Evolutionary conservation across 257 asterid species (phyloP).

Genomic region (Cynanchum wilfordii): DNA sequence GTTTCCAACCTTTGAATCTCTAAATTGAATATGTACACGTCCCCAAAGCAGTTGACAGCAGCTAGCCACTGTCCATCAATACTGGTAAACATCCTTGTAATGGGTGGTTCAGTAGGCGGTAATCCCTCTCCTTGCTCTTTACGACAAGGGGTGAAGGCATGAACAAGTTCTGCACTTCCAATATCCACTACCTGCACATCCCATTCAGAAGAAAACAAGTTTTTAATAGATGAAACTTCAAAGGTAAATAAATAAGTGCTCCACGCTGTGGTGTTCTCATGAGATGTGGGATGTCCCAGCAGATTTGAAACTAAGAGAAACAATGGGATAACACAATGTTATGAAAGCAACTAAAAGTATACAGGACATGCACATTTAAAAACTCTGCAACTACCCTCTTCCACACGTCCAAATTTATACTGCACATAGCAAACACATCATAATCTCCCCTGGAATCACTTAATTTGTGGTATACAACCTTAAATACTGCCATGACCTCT

Average conservation of each 20-base stretch:
- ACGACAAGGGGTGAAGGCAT: conserved; percentile 59
- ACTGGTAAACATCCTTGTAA: conserved; percentile 80
- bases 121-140: conserved; percentile 43
- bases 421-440: background rate
- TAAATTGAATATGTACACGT: conserved; percentile 71
- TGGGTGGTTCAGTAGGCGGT: conserved; percentile 79
- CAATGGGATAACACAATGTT: background rate
- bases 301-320: too few relatives aligned
- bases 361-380: background rate
- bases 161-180: conserved; percentile 38
- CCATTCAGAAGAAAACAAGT: conserved; percentile 7
- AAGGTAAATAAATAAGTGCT: background rate
- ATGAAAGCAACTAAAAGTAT: background rate
- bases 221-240: background rate
- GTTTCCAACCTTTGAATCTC: conserved; percentile 63
- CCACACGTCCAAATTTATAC: background rate
- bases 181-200: conserved; percentile 57
- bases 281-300: too few relatives aligned
- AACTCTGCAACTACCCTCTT: background rate
- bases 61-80: conserved; percentile 84
- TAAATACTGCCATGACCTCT: background rate
- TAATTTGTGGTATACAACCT: background rate
- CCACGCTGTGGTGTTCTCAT: background rate
- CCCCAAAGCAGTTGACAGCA: conserved; percentile 86
- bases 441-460: background rate